A percentile compares a stretch with the other conserved stretches of the same genome.
Conservation (phyloP, 2,329 filamentous ascomycete genomes). For the Cercospora sp. region DNA sequence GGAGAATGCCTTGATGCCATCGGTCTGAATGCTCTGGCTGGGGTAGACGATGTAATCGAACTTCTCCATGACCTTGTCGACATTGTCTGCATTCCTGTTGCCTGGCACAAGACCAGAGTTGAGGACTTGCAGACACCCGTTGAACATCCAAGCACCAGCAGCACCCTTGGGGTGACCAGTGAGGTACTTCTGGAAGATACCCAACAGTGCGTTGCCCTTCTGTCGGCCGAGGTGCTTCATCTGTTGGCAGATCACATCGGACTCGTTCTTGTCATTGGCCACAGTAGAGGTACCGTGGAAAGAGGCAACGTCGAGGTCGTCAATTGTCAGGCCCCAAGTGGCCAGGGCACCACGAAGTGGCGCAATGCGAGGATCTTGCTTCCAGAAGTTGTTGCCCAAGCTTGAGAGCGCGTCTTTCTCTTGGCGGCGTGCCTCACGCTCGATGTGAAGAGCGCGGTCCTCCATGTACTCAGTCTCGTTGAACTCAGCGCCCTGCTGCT, state of each 20-base stretch:
- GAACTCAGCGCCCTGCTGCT: slow-evolving; percentile 71
- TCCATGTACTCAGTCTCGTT: slow-evolving; percentile 81
- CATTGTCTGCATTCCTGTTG: slow-evolving; percentile 96
- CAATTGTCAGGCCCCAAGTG: slow-evolving; percentile 96
- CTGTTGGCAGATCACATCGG: slow-evolving; percentile 94
- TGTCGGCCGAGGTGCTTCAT: slow-evolving; percentile 89
- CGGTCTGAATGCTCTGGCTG: slow-evolving; percentile 91
- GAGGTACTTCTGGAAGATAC: slow-evolving; percentile 99
- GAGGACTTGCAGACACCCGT: slow-evolving; percentile 92
- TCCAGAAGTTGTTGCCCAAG: slow-evolving; percentile 99
- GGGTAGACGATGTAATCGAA: slow-evolving; percentile 98
- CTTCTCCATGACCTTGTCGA: slow-evolving; percentile 94
- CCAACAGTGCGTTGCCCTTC: slow-evolving; percentile 93
- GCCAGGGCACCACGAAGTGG: slow-evolving; percentile 93
- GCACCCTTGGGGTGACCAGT: slow-evolving; percentile 99
- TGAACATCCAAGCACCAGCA: slow-evolving; percentile 99
- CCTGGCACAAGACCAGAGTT: slow-evolving; percentile 92
- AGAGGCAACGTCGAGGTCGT: slow-evolving; percentile 90
- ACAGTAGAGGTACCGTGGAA: slow-evolving; percentile 99
- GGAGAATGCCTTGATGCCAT: slow-evolving; percentile 97
- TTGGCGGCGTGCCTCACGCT: slow-evolving; percentile 82
- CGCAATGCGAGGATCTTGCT: slow-evolving; percentile 87
- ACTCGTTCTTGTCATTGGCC: slow-evolving; percentile 99
- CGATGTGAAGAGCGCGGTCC: slow-evolving; percentile 82
- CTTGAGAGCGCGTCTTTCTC: slow-evolving; percentile 90